These are phyloP conservation scores for Solanum arcanum DNA, from an alignment of 257 asterid species.

Conservation along the genomic window DNA sequence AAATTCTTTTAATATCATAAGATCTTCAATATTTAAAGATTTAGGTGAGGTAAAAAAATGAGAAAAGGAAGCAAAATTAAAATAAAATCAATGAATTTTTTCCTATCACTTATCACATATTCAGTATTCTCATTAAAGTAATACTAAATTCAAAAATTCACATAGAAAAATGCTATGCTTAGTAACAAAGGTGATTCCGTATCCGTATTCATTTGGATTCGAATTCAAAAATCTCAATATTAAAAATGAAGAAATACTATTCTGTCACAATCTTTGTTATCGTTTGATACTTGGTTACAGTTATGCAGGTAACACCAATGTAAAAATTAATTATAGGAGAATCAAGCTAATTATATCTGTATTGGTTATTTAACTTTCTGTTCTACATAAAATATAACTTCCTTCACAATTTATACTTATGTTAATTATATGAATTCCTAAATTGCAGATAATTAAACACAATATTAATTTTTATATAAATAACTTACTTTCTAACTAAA, in stretches of 20 bases:
- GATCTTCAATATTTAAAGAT: constrained; percentile 13
- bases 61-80: neutral
- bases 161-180: too few relatives aligned
- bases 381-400: neutral
- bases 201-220: accelerated
- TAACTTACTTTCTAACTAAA: neutral
- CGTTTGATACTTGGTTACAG: neutral
- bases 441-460: neutral
- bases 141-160: too few relatives aligned
- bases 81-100: neutral
- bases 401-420: neutral
- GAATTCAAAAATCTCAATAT: neutral
- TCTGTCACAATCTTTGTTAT: accelerated
- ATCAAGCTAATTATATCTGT: neutral
- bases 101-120: neutral
- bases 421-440: neutral
- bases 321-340: neutral
- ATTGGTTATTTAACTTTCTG: neutral
- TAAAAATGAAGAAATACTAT: neutral
- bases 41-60: neutral
- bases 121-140: neutral
- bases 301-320: accelerated
- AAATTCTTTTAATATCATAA: constrained; percentile 24
- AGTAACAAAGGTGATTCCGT: neutral
- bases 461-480: neutral